These are phyloP conservation scores for Mycosphaerella arachidis DNA, from an alignment of 2,329 filamentous ascomycete genomes.

Conservation along the genomic window DNA sequence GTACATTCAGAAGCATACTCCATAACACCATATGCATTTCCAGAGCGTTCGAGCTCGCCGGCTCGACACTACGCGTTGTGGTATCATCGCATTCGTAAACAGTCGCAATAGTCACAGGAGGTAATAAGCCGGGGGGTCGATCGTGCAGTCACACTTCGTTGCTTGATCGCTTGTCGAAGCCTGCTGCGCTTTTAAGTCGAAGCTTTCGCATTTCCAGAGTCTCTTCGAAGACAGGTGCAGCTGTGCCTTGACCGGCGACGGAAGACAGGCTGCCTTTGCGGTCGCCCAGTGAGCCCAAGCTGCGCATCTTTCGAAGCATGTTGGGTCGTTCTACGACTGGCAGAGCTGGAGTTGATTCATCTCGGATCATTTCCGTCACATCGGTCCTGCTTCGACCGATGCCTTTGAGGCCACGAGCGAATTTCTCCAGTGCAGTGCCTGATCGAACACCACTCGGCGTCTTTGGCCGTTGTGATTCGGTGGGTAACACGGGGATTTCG, in stretches of 20 bases:
- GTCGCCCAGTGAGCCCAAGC: conserved; percentile 31
- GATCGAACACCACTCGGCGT: conserved; percentile 34
- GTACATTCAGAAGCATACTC: conserved; percentile 9
- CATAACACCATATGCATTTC: conserved; percentile 16
- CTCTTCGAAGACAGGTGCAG: conserved; percentile 17
- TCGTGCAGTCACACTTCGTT: conserved; percentile 13
- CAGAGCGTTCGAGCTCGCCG: conserved; percentile 10
- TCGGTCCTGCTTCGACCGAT: conserved; percentile 53
- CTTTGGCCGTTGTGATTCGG: conserved; percentile 27
- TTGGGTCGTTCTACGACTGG: conserved; percentile 19
- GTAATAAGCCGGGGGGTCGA: not conserved
- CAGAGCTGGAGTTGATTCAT: conserved; percentile 5
- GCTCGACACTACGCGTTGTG: conserved; percentile 15
- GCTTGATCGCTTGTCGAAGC: conserved; percentile 15
- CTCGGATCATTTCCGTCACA: conserved; percentile 44
- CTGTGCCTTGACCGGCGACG: conserved; percentile 12
- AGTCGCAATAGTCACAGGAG: conserved; percentile 4
- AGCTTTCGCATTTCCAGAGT: conserved; percentile 20
- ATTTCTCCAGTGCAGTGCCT: conserved; percentile 54
- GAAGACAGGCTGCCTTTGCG: conserved; percentile 21
- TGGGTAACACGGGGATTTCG: conserved; percentile 21
- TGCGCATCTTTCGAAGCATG: conserved; percentile 36
- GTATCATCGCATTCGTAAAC: conserved; percentile 19
- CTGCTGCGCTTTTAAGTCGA: conserved; percentile 16
- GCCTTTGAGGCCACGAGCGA: conserved; percentile 55